Percentiles rank a stretch among this genome's conserved stretches.
Conservation (phyloP, 2,329 filamentous ascomycete genomes). For the Thelonectria discophora region DNA sequence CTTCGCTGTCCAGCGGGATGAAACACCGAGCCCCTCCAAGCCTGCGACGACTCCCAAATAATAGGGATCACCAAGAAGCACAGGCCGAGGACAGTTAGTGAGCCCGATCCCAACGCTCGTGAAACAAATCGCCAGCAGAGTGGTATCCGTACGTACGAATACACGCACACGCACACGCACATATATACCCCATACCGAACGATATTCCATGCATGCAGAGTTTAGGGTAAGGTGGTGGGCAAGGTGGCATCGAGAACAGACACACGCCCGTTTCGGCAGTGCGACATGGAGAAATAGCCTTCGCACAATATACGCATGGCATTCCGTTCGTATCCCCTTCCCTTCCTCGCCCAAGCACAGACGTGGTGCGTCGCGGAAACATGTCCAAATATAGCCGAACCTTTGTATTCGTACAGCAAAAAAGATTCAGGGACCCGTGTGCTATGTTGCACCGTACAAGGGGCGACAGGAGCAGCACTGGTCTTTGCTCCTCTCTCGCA, state of each 20-base stretch:
- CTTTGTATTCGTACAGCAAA: too few relatives aligned
- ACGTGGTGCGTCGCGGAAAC: background rate
- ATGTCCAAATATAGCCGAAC: slow-evolving; percentile 12
- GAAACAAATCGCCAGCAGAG: too few relatives aligned
- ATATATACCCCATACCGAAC: too few relatives aligned
- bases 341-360: background rate
- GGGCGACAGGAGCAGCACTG: background rate
- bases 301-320: background rate
- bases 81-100: too few relatives aligned
- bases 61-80: too few relatives aligned
- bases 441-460: background rate
- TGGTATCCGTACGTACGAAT: too few relatives aligned
- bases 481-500: too few relatives aligned
- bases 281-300: background rate
- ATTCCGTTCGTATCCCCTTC: background rate
- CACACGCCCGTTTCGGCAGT: slow-evolving; percentile 1
- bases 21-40: too few relatives aligned
- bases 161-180: too few relatives aligned
- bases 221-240: background rate
- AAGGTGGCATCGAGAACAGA: background rate
- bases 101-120: too few relatives aligned
- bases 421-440: slow-evolving; percentile 1
- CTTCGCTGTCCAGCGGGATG: background rate
- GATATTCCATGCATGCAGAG: background rate
- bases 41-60: too few relatives aligned